These are phyloP conservation scores for Alternaria triticimaculans DNA, from an alignment of 2,329 filamentous ascomycete species.

Conservation along the genomic window DNA sequence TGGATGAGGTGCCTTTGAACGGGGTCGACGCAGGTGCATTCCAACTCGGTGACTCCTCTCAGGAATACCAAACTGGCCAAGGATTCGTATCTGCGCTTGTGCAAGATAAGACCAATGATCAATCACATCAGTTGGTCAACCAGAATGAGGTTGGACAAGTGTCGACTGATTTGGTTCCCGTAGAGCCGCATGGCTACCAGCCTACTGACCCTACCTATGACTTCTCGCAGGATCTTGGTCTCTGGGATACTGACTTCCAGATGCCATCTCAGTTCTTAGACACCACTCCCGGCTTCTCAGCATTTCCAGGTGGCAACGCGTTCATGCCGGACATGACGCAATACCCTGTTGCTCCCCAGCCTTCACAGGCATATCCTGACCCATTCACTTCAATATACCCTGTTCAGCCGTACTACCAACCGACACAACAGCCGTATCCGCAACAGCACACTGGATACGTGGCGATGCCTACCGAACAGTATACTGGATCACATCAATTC, in stretches of 20 bases:
- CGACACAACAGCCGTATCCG: background rate
- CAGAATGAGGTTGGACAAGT: background rate
- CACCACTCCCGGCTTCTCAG: slow-evolving; percentile 11
- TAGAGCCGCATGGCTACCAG: background rate
- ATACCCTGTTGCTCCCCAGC: background rate
- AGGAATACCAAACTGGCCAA: background rate
- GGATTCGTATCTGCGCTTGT: background rate
- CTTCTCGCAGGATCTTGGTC: background rate
- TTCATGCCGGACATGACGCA: background rate
- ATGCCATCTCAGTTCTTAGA: background rate
- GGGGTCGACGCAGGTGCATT: background rate
- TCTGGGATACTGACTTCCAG: background rate
- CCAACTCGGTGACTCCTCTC: background rate
- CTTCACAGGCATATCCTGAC: slow-evolving; percentile 7
- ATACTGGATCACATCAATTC: background rate
- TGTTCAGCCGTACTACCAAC: slow-evolving; percentile 5
- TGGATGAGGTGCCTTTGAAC: background rate
- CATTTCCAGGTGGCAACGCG: slow-evolving; percentile 4
- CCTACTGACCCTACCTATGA: background rate
- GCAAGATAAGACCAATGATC: background rate
- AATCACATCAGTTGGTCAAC: background rate
- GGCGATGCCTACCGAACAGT: background rate
- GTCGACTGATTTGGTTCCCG: background rate
- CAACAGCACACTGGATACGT: slow-evolving; percentile 1
- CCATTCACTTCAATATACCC: background rate